phyloP scores from a whole-genome alignment of 805 yeast species.

The Hanseniaspora clermontiae region DNA sequence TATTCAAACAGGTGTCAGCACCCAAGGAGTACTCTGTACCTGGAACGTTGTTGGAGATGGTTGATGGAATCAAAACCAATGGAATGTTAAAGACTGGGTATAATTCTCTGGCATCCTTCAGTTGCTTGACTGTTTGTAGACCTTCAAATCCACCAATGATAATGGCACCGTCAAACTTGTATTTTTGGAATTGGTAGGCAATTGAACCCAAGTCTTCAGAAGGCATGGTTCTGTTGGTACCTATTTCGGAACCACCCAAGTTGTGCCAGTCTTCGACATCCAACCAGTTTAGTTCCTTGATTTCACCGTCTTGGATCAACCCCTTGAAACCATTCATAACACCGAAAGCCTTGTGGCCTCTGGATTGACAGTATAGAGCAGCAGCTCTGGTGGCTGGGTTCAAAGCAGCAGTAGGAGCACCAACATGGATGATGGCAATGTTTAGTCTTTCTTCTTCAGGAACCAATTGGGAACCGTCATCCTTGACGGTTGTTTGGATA shows the following conservation, averaged over 20 bases:
- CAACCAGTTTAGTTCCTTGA: slow-evolving; percentile 62
- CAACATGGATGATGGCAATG: slow-evolving; percentile 79
- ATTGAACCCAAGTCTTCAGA: slow-evolving; percentile 74
- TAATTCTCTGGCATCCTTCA: slow-evolving; percentile 57
- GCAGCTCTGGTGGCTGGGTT: slow-evolving; percentile 88
- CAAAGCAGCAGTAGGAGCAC: slow-evolving; percentile 97
- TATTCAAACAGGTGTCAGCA: slow-evolving; percentile 61
- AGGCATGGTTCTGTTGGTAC: slow-evolving; percentile 86
- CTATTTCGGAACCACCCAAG: slow-evolving; percentile 90
- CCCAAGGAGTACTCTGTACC: slow-evolving; percentile 73
- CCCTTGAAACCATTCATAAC: slow-evolving; percentile 92
- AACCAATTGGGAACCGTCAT: slow-evolving; percentile 42
- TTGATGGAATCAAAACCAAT: slow-evolving; percentile 66
- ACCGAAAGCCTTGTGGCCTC: slow-evolving; percentile 84
- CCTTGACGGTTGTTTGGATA: slow-evolving; percentile 54
- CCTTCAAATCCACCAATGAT: slow-evolving; percentile 97
- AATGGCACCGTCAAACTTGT: slow-evolving; percentile 74
- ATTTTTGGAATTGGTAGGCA: slow-evolving; percentile 86
- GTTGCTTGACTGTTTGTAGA: slow-evolving; percentile 69
- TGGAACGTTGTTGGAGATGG: slow-evolving; percentile 69
- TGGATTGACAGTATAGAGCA: slow-evolving; percentile 72
- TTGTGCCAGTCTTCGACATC: slow-evolving; percentile 82
- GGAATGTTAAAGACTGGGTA: slow-evolving; percentile 79
- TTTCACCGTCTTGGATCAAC: slow-evolving; percentile 75
- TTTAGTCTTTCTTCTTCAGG: slow-evolving; percentile 53